phyloP scores from a whole-genome alignment of 2,329 filamentous ascomycete species.

The Fusarium falciforme region DNA sequence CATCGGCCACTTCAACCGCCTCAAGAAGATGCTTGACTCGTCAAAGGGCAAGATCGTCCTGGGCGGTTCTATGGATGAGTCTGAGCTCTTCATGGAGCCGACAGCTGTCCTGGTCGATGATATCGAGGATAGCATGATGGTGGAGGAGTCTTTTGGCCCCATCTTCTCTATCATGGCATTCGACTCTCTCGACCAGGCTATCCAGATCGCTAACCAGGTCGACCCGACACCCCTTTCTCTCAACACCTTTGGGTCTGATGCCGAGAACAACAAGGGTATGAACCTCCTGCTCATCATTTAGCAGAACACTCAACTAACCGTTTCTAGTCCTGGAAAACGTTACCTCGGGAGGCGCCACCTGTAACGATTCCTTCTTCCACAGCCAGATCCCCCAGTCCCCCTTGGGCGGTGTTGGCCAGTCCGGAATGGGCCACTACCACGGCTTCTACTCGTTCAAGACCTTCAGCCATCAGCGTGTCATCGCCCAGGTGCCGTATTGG shows the following conservation, averaged over 20 bases:
- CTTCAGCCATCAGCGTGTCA: slow-evolving; percentile 54
- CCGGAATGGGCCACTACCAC: slow-evolving; percentile 61
- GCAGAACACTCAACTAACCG: slow-evolving; percentile 31
- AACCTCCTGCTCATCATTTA: neutral
- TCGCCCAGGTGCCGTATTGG: slow-evolving; percentile 53
- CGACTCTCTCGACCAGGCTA: slow-evolving; percentile 84
- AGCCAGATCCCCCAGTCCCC: slow-evolving; percentile 55
- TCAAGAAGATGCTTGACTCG: slow-evolving; percentile 92
- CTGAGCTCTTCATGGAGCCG: slow-evolving; percentile 86
- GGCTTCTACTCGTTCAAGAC: slow-evolving; percentile 60
- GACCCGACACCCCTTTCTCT: slow-evolving; percentile 86
- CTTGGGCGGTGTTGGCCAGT: slow-evolving; percentile 62
- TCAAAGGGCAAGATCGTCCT: slow-evolving; percentile 86
- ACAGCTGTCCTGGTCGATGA: slow-evolving; percentile 89
- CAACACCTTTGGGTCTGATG: slow-evolving; percentile 85
- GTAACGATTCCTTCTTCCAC: slow-evolving; percentile 62
- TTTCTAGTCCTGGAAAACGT: slow-evolving; percentile 53
- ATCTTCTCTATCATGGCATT: slow-evolving; percentile 85
- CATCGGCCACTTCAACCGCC: slow-evolving; percentile 78
- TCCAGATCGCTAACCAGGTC: slow-evolving; percentile 82
- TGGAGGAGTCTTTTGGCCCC: slow-evolving; percentile 93
- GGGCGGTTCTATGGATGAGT: slow-evolving; percentile 85
- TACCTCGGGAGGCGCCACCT: slow-evolving; percentile 62
- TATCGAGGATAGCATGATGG: slow-evolving; percentile 77
- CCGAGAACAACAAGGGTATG: slow-evolving; percentile 79